A percentile compares a stretch with the other conserved stretches of the same genome.
These are phyloP conservation scores for Dioscorea alata DNA, from an alignment of 106 monocot genomes.

Conservation along the genomic window DNA sequence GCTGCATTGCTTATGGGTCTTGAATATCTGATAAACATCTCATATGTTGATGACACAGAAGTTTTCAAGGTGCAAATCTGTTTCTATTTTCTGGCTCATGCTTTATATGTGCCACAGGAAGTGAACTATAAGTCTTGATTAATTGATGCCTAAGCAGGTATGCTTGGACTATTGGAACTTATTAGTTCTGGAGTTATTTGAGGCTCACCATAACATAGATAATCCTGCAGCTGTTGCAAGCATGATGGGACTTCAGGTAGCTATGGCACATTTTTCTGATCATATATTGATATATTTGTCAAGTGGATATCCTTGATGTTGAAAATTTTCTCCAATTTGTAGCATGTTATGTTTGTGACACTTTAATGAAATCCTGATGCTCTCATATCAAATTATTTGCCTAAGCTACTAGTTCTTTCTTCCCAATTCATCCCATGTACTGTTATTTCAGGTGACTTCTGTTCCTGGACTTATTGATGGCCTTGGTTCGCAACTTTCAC, in stretches of 20 bases:
- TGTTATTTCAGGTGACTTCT: slow-evolving; percentile 15
- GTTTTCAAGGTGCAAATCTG: slow-evolving; percentile 77
- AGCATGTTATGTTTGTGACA: too few relatives aligned
- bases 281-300: background rate
- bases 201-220: slow-evolving; percentile 72
- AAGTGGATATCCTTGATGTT: too few relatives aligned
- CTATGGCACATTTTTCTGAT: background rate
- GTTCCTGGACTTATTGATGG: slow-evolving; percentile 86
- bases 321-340: too few relatives aligned
- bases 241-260: slow-evolving; percentile 93
- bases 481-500: slow-evolving; percentile 50
- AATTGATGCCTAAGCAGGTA: slow-evolving; percentile 38
- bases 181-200: slow-evolving; percentile 84
- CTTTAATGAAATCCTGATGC: too few relatives aligned
- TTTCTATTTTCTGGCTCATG: background rate
- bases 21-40: slow-evolving; percentile 92
- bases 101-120: background rate
- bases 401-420: too few relatives aligned
- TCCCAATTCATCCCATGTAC: background rate
- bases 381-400: too few relatives aligned
- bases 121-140: too few relatives aligned
- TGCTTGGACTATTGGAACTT: slow-evolving; percentile 99
- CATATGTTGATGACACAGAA: slow-evolving; percentile 99
- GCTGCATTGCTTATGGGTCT: slow-evolving; percentile 68
- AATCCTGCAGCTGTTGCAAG: slow-evolving; percentile 65